Percentiles rank a stretch among this genome's conserved stretches.
Evolutionary conservation across 1,284 basidiomycete genomes (phyloP).

Genomic region (Pyrrhoderma lamaoense): DNA sequence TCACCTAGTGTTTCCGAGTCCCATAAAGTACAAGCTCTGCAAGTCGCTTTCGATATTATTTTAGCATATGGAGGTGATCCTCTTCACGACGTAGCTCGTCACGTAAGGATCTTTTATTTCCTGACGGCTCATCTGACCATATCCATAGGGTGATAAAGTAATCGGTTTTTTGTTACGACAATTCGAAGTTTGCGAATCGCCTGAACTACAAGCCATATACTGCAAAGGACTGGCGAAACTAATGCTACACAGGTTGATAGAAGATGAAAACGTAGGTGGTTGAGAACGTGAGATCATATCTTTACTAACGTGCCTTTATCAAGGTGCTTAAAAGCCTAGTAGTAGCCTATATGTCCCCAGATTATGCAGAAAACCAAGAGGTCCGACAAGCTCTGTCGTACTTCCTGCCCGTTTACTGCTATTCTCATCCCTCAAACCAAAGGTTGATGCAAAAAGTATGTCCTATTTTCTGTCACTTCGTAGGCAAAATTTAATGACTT

Average conservation of each 20-base stretch:
- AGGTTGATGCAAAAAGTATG: constrained; percentile 68
- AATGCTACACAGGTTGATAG: constrained; percentile 78
- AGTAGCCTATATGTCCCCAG: constrained; percentile 81
- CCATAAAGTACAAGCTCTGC: constrained; percentile 75
- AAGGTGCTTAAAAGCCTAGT: constrained; percentile 79
- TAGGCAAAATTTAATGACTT: constrained; percentile 7
- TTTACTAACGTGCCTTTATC: constrained; percentile 4
- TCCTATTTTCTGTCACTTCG: constrained; percentile 2
- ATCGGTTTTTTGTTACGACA: constrained; percentile 71
- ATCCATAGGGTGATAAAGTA: constrained; percentile 54
- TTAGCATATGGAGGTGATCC: constrained; percentile 85
- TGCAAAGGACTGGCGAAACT: constrained; percentile 87
- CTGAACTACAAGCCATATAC: constrained; percentile 73
- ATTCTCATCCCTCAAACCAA: constrained; percentile 79
- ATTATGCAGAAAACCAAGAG: constrained; percentile 80
- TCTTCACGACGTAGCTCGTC: constrained; percentile 31
- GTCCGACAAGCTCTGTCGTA: constrained; percentile 91
- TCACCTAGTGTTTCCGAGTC: constrained; percentile 71
- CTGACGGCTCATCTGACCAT: too few relatives aligned
- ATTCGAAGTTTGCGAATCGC: constrained; percentile 68
- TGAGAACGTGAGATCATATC: background rate
- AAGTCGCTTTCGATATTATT: constrained; percentile 86
- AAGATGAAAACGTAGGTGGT: constrained; percentile 55
- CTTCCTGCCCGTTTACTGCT: constrained; percentile 93
- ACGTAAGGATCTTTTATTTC: constrained; percentile 7